Base-by-base conservation (phyloP, 2,329 filamentous ascomycete species). In the Sporothrix globosa region DNA sequence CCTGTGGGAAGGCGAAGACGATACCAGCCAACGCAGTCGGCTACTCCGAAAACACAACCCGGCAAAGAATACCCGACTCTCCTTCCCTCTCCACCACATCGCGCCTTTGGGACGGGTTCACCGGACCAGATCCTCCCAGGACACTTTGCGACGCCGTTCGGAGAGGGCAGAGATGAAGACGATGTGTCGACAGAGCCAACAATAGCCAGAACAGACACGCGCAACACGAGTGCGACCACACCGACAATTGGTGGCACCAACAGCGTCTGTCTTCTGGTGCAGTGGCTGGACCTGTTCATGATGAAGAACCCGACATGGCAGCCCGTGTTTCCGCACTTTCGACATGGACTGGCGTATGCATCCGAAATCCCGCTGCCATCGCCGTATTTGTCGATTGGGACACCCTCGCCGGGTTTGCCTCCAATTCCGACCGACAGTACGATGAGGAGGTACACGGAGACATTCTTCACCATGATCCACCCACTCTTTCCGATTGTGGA, bases 261-360 rank as follows among this genome's bases (percentile, higher is more conserved):
- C 56, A 72, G 58, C 30, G 65, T 58, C 24, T 52, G 67, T 24
- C 41, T 72, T 0, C 50, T 72, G 10, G 69, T 70, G 30, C 71
- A 72, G 44, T 72, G 71, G 71, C 54, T 72, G 2, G 71, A 72
- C 27, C 50, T 72, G 2, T 72, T 52, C 21, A 70, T 72, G n/a
- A 50, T 30, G 24, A 68, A 70, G 30, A 56, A 54, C 41, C 48
- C 56, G 7, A 53, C 68, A 7, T 72, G 71, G 71, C 24, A 52
- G 56, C 68, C 71, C 21, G 58, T 72, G 30, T 69, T 68, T 11
- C 71, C 71, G 3, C 46, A 44, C 56, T 69, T 72, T 17, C 71
- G 50, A 3, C 71, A 70, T 17, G 69, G 68, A 4, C 39, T 68
- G 30, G 66, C 68, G 0, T 56, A 68, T 44, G 52, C 71, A 24